Evolutionary conservation across 106 monocot genomes (phyloP).

Genomic region (Agapanthus africanus): DNA sequence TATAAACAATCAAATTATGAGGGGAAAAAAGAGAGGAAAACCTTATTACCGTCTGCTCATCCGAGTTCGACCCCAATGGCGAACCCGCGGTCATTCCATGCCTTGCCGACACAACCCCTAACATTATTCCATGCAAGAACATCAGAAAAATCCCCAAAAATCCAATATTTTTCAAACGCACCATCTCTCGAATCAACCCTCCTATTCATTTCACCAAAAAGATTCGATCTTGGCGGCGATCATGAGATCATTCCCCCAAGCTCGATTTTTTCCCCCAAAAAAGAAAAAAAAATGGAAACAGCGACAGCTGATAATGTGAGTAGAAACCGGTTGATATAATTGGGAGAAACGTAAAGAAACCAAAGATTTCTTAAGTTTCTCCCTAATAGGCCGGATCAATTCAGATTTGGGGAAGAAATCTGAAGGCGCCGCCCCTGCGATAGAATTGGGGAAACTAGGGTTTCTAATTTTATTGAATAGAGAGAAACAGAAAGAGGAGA

Average conservation of each 20-base stretch:
- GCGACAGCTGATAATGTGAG: conserved; percentile 3
- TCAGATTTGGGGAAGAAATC: neutral
- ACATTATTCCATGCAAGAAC: neutral
- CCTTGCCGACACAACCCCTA: neutral
- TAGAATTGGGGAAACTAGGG: conserved; percentile 4
- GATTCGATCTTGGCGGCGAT: neutral
- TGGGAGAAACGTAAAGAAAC: conserved; percentile 13
- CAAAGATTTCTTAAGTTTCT: conserved; percentile 8
- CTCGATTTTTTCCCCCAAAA: neutral
- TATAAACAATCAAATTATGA: neutral
- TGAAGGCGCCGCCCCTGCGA: neutral
- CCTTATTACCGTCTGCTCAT: conserved; percentile 15
- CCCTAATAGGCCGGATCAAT: conserved; percentile 3
- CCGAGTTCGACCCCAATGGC: neutral
- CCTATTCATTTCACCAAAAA: conserved; percentile 11
- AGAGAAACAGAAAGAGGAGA: neutral
- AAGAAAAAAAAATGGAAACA: neutral
- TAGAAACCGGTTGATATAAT: neutral
- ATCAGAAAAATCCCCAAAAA: conserved; percentile 2
- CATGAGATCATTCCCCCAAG: neutral
- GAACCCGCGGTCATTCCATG: neutral
- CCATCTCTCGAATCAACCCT: neutral
- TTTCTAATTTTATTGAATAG: conserved; percentile 1
- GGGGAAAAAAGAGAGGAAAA: neutral
- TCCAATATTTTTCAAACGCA: neutral